Conservation (phyloP, 192 early-diverging fungal species). For the Dispira simplex region DNA sequence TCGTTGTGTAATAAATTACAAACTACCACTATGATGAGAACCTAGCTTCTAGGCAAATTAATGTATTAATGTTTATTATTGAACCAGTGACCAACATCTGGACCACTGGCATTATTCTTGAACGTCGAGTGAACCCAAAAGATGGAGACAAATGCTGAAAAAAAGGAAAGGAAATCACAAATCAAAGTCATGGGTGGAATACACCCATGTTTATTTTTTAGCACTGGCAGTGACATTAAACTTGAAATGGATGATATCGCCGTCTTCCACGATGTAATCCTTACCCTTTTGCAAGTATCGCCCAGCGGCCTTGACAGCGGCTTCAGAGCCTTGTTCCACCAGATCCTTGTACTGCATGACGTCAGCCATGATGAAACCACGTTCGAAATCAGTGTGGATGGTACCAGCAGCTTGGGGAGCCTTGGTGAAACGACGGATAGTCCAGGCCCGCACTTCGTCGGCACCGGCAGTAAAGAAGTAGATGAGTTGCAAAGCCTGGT, state of each 20-base stretch:
- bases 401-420: slow-evolving; percentile 86
- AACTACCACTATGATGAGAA: too few species aligned
- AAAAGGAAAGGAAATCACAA: too few species aligned
- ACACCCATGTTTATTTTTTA: too few species aligned
- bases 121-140: too few species aligned
- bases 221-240: slow-evolving; percentile 29
- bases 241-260: slow-evolving; percentile 79
- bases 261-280: slow-evolving; percentile 83
- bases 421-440: slow-evolving; percentile 64
- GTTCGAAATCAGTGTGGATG: slow-evolving; percentile 78
- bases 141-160: too few species aligned
- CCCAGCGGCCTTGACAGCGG: slow-evolving; percentile 79
- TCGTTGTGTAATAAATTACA: too few species aligned
- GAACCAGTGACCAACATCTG: too few species aligned
- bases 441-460: slow-evolving; percentile 89
- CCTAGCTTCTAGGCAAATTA: too few species aligned
- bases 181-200: too few species aligned
- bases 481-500: slow-evolving; percentile 66
- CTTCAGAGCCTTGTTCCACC: slow-evolving; percentile 65
- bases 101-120: too few species aligned
- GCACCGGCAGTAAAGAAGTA: slow-evolving; percentile 94
- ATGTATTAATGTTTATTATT: too few species aligned
- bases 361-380: slow-evolving; percentile 90
- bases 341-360: slow-evolving; percentile 81
- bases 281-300: slow-evolving; percentile 86